Evolutionary conservation across 805 yeast genomes (phyloP).

Genomic region (Maudiozyma serrabonitensis): DNA sequence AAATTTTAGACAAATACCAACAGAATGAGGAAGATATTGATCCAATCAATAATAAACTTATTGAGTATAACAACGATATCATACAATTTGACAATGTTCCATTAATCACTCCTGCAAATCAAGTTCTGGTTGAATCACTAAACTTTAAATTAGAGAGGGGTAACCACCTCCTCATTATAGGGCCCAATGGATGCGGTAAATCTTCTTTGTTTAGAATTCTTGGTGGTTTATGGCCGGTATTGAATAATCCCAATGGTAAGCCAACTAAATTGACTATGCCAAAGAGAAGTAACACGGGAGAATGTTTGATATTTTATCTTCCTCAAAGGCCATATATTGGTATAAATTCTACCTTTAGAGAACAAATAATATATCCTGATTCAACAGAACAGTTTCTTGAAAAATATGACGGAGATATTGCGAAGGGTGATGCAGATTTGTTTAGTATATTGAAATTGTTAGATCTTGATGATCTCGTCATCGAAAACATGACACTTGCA

Average conservation of each 20-base stretch:
- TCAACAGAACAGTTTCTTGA: constrained; percentile 46
- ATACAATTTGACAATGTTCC: constrained; percentile 68
- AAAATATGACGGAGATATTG: constrained; percentile 22
- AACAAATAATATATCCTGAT: constrained; percentile 85
- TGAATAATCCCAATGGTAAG: constrained; percentile 44
- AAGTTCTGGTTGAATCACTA: constrained; percentile 54
- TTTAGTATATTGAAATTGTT: constrained; percentile 45
- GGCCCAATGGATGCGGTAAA: constrained; percentile 95
- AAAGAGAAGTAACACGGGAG: constrained; percentile 26
- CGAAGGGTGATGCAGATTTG: constrained; percentile 38
- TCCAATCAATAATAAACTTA: constrained; percentile 7
- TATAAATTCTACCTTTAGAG: constrained; percentile 54
- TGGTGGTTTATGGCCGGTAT: constrained; percentile 90
- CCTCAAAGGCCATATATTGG: constrained; percentile 90
- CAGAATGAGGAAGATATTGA: neutral
- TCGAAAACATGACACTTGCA: constrained; percentile 34
- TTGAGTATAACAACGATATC: constrained; percentile 44
- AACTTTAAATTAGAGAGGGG: constrained; percentile 70
- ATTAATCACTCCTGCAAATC: constrained; percentile 79
- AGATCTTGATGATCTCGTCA: constrained; percentile 49
- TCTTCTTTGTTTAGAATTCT: constrained; percentile 83
- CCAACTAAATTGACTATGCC: constrained; percentile 41
- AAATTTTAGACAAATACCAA: constrained; percentile 38
- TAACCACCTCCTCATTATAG: constrained; percentile 78
- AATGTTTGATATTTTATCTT: constrained; percentile 56